These are phyloP conservation scores for Colletotrichum sp. DNA, from an alignment of 2,329 filamentous ascomycete species.

Conservation along the genomic window DNA sequence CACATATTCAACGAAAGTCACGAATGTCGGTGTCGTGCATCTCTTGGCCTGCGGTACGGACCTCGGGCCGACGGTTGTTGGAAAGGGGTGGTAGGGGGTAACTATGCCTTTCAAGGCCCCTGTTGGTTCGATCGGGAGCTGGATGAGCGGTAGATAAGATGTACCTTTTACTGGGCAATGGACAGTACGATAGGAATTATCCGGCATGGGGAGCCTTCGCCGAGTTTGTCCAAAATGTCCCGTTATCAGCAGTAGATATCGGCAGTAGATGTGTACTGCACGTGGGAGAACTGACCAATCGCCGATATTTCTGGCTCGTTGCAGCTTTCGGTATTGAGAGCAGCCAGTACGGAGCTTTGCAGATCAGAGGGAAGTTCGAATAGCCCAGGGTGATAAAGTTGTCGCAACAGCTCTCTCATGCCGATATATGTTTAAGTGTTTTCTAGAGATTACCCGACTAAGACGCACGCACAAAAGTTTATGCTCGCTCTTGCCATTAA, in stretches of 20 bases:
- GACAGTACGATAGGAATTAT: not conserved
- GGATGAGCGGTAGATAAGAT: not conserved
- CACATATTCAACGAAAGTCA: no score
- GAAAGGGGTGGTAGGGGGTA: not conserved
- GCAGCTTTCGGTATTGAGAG: not conserved
- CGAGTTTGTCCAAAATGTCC: not conserved
- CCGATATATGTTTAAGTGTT: rapidly evolving
- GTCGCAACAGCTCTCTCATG: not conserved
- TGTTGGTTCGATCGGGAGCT: not conserved
- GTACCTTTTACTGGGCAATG: not conserved
- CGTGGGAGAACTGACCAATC: not conserved
- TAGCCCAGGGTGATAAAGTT: not conserved
- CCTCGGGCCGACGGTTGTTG: not conserved
- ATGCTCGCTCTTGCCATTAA: no score
- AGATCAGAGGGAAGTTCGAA: not conserved
- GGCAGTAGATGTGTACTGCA: not conserved
- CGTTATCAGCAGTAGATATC: not conserved
- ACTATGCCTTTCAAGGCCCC: not conserved
- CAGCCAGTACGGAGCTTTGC: not conserved
- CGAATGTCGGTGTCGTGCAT: not conserved
- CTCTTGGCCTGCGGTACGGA: not conserved
- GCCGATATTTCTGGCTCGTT: not conserved
- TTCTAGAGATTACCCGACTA: not conserved
- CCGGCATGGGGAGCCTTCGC: not conserved
- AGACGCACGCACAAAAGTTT: not conserved